Evolutionary conservation across 23 red algal species (phyloP), one percentile per base, ranked within the genome.

Genomic region (Cyanidioschyzon merolae): DNA sequence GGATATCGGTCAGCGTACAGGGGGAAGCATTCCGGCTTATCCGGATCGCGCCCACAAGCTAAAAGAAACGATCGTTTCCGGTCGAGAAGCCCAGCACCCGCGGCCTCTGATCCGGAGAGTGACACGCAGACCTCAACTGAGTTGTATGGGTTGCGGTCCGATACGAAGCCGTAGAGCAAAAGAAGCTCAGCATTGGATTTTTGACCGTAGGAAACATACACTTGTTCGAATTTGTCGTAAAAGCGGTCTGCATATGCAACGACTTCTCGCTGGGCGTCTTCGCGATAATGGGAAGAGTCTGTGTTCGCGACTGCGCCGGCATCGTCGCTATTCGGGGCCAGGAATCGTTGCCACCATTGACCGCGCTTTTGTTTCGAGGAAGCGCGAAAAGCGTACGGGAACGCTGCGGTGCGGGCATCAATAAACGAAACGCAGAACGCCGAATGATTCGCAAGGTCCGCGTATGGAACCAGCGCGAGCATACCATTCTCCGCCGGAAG

Each of bases 101-200:
- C 54, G 12, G 29, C 2, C 3, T 7, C 63, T 7, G 21, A 35
- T 27, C 12, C 3, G 18, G 75, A 38, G 0, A 90, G 67, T 21
- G 85, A 82, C 3, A 90, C 89, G 12, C 77, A 50, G 39, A 97
- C 41, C 2, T 97, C 93, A 0, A 97, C 89, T 34, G 85, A 84
- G 67, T 97, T 87, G 76, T 89, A 97, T 0, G 93, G 93, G 68
- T 97, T 97, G 76, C 93, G 84, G 41, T 97, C 93, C 26, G 82
- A 76, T 36, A 91, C 79, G 75, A 97, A 97, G 2, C 93, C 93
- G 59, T 97, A 97, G 21, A 90, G 38, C 15, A 97, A 67, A 39
- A 91, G 81, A 37, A 97, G 77, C 25, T 97, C 93, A 0, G 83
- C 82, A 63, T 97, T 97, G 29, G 80, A 85, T 78, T 91, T 88